Evolutionary conservation across 2,329 filamentous ascomycete genomes (phyloP).

Genomic region (Phialophora expanda): DNA sequence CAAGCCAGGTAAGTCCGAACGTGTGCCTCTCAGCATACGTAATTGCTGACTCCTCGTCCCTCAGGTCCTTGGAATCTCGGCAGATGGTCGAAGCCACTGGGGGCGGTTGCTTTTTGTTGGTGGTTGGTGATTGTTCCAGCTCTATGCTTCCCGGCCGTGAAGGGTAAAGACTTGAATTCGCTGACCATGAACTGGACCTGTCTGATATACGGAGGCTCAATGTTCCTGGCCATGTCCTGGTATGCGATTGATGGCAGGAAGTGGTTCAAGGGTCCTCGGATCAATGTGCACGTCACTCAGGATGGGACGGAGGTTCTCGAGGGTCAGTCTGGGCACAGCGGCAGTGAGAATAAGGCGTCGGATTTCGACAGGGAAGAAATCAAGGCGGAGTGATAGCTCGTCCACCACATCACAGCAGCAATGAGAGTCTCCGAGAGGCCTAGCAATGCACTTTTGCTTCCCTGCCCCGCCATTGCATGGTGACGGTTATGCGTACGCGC

Average conservation of each 20-base stretch:
- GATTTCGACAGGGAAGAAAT: conserved; percentile 11
- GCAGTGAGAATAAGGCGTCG: conserved; percentile 11
- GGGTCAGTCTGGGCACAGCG: conserved; percentile 14
- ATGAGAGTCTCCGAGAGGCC: not conserved
- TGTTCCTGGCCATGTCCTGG: conserved; percentile 42
- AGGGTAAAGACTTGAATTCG: conserved; percentile 40
- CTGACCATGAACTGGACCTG: conserved; percentile 45
- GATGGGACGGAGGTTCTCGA: conserved; percentile 23
- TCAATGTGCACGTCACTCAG: conserved; percentile 40
- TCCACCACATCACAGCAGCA: not conserved
- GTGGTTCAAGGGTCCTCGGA: conserved; percentile 45
- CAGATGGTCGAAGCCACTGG: conserved; percentile 40
- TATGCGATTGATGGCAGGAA: conserved; percentile 43
- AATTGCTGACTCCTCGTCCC: conserved; percentile 8
- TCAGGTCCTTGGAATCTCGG: conserved; percentile 45
- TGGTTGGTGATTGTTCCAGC: conserved; percentile 43
- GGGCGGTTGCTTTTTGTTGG: conserved; percentile 41
- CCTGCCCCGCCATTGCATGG: not conserved
- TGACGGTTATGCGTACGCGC: no score
- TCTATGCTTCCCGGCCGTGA: conserved; percentile 43
- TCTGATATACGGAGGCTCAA: conserved; percentile 44
- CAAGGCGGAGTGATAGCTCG: conserved; percentile 6
- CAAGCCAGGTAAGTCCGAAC: conserved; percentile 35
- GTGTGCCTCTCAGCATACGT: not conserved
- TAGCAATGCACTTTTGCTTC: not conserved